Base-by-base conservation (phyloP, 345 rosid genomes). In the Limnanthes douglasii region DNA sequence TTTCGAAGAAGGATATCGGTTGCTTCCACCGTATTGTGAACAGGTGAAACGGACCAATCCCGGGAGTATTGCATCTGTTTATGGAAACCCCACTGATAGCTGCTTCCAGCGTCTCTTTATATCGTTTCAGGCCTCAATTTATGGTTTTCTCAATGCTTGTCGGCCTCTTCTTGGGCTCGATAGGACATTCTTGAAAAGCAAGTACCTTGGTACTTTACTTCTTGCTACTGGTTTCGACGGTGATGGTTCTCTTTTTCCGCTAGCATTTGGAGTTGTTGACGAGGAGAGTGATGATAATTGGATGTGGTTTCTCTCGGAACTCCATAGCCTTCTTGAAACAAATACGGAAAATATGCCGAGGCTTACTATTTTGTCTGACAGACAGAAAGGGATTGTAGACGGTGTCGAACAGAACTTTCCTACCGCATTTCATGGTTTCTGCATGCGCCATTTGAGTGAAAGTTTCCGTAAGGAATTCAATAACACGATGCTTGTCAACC, bases 281-380 rank as follows among this genome's bases (percentile, higher is more conserved):
- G 98, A 90, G 54, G 98, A 90, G 65, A 90, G 72, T 30, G 94
- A 90, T 17, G 95, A 90, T 49, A 90, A 77, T 27, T 90, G 98
- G 95, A 84, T 84, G 95, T 90, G 98, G 98, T 90, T 90, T 62
- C 69, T 90, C 9, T 77, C 92, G 17, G 95, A 84, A 55, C 95
- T 90, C 46, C 98, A 77, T 53, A 84, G 64, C 26, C 75, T 84
- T 48, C 94, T 90, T 2, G 98, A 90, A 57, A 64, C 86, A 14
- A 90, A 90, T 37, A 66, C 95, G 0, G 96, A 90, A 73, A 90
- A 84, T 67, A 90, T 90, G 98, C 95, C 98, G 0, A 74, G 84
- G 60, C 86, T 90, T 45, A 84, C 94, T 11, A 90, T 90, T 46
- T 65, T 90, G 61, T 90, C 98, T 0, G 96, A 90, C 41, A 67